These are phyloP conservation scores for Verticillium dahliae DNA, from an alignment of 2,329 filamentous ascomycete genomes.

Conservation along the genomic window DNA sequence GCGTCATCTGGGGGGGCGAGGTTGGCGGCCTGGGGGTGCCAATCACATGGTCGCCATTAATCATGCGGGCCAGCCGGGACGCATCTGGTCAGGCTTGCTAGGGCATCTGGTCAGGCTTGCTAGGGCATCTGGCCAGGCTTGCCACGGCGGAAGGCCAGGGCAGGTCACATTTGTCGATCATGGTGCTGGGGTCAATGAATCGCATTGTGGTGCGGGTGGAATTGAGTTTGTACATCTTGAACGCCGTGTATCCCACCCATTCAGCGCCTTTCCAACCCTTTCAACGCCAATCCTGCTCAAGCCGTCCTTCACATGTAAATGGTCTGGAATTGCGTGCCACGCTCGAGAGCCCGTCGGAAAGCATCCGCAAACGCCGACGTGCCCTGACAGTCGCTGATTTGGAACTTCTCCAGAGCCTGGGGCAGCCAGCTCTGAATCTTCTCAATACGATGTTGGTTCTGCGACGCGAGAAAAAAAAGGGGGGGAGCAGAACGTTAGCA, in stretches of 20 bases:
- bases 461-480: conserved; percentile 4
- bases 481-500: conserved; percentile 6
- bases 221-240: not conserved
- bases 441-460: conserved; percentile 56
- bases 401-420: conserved; percentile 46
- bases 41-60: not conserved
- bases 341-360: conserved; percentile 41
- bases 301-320: not conserved
- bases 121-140: no score
- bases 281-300: not conserved
- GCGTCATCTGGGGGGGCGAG: not conserved
- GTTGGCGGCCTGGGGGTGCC: not conserved
- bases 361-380: conserved; percentile 45
- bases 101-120: no score
- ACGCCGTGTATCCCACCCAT: not conserved
- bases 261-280: not conserved
- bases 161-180: no score
- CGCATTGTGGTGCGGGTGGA: not conserved
- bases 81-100: not conserved
- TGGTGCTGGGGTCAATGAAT: no score
- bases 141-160: no score
- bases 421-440: conserved; percentile 61
- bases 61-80: not conserved
- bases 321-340: conserved; percentile 14
- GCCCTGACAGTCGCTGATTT: conserved; percentile 46